Conservation (phyloP, 1,284 basidiomycete species). For the Phellinidium pouzarii region DNA sequence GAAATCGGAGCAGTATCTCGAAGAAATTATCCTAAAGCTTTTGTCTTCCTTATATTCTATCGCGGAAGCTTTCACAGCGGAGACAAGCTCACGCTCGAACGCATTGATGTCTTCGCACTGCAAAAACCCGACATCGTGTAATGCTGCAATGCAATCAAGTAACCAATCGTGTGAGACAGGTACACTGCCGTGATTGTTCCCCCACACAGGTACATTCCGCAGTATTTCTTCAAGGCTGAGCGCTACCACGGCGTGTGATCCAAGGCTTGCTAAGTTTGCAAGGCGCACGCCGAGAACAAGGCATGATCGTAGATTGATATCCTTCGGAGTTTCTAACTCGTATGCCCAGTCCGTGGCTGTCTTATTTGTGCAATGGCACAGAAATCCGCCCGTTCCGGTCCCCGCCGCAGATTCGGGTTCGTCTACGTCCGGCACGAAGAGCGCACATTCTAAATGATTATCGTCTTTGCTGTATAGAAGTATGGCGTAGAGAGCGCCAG, state of each 20-base stretch:
- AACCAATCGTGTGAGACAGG: constrained; percentile 8
- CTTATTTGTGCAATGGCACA: constrained; percentile 3
- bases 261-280: constrained; percentile 1
- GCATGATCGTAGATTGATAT: neutral
- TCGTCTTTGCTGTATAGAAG: neutral
- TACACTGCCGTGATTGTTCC: constrained; percentile 1
- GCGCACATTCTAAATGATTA: neutral
- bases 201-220: neutral
- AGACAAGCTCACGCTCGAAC: constrained; percentile 9
- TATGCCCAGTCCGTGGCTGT: constrained; percentile 3
- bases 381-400: neutral
- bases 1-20: constrained; percentile 1
- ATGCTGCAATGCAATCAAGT: constrained; percentile 3
- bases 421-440: constrained; percentile 1
- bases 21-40: constrained; percentile 3
- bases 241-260: constrained; percentile 1
- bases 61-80: neutral
- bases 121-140: constrained; percentile 6
- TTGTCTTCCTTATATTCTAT: constrained; percentile 4
- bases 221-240: neutral
- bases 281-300: constrained; percentile 9
- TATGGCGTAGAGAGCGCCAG: constrained; percentile 4
- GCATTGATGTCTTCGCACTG: neutral
- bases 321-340: neutral
- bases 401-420: neutral